Base-by-base conservation (phyloP, 495 filamentous ascomycete genomes). In the Xylaria longipes region DNA sequence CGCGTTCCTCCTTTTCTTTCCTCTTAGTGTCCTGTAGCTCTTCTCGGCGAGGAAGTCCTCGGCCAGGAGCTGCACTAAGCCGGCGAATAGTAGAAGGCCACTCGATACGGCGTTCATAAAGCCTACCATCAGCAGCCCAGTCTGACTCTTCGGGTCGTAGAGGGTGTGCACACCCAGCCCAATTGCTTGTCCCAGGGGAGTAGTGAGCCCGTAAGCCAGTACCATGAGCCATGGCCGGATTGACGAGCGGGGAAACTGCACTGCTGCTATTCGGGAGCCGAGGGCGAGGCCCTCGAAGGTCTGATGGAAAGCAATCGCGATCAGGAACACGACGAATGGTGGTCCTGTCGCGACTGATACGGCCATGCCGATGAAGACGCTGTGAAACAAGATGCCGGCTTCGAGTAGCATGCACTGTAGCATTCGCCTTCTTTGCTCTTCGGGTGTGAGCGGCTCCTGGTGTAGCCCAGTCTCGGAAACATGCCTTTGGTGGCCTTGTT, bases 31-130 rank as follows among this genome's bases (percentile, higher is more conserved):
- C 71, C 83, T 86, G 83, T 97, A 98, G 77, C 95, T 97, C 78
- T 92, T 89, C 74, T 97, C 94, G 67, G 90, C 92, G 74, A 98
- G 80, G 79, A 98, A 98, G 77, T 98, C 95, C 81, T 98, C 95
- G 6, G 95, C 94, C 15, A 98, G 86, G 56, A 98, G 82, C 80
- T 97, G 94, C 0, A 97, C 95, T 66, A 98, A 80, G 5, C 95
- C 95, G 0, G 95, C 95, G 81, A 97, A 98, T 12, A 98, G 85
- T 63, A 98, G 79, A 61, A 98, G 82, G 0, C 95, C 95, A 75
- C 90, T 91, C 33, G 91, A 94, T 70, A 98, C 92, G 39, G 92
- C 94, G 75, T 98, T 98, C 85, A 94, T 97, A 75, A 94, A 87
- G 20, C 95, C 95, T 3, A 97, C 95, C 89, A 94, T 94, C 37